Base-by-base conservation (phyloP, 352 stramenopile species). In the Globisporangium cylindrosporum region DNA sequence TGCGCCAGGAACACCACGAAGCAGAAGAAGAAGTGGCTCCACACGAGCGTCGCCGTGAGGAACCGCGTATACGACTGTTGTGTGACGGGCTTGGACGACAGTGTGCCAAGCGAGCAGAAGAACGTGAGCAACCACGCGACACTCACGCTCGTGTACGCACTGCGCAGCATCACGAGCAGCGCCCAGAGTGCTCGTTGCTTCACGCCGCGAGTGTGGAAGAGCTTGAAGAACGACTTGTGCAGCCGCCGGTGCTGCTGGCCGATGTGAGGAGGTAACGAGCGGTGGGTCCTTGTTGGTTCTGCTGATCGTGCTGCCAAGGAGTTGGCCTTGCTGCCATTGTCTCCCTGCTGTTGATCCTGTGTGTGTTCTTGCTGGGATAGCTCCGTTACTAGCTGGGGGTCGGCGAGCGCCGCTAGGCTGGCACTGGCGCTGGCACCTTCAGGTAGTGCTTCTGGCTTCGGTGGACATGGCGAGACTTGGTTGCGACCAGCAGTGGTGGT, bases 61-160 rank as follows among this genome's bases (percentile, higher is more conserved):
- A 62, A 62, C 10, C 29, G 32, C 20, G 22, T 27, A 20, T 62
- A 62, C n/a, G 56, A 51, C 29, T 62, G 56, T 12, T 62, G 56
- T 6, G 18, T n/a, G 9, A 62, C 56, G 32, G 56, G 32, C 8
- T 49, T 51, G 41, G 97, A 62, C 1, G 32, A 62, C 8, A 62
- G 22, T 22, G 56, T 62, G 1, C 56, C 56, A 1, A 62, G 20
- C 7, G 56, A 62, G 20, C 56, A 62, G 56, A 48, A 29, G 36
- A 49, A 62, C 29, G 20, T 48, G 56, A 62, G 56, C 32, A 51
- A 18, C 59, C 59, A 64, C 36, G 59, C 36, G 14, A 56, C 2
- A 20, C 22, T 38, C 34, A 64, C 36, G 20, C 59, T 55, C 24
- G 43, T 25, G 59, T 9, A 64, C 22, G 41, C 59, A 41, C 38